Percentiles rank a stretch among this genome's conserved stretches.
Conservation (phyloP, 2,329 filamentous ascomycete genomes). For the Penicillium sp. region DNA sequence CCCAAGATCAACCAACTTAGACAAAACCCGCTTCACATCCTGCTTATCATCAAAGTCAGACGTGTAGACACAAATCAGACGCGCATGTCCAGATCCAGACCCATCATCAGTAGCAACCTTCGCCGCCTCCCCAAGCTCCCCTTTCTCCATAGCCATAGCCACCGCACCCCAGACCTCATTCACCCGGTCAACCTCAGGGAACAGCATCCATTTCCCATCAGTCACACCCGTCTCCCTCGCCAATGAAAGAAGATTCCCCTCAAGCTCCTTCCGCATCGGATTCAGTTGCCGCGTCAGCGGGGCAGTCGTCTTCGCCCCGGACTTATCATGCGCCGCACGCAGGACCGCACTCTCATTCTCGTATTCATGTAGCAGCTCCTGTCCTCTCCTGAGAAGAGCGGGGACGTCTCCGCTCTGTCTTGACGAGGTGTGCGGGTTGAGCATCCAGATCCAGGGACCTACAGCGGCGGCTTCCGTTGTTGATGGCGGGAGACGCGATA, state of each 20-base stretch:
- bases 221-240: constrained; percentile 60
- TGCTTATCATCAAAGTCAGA: constrained; percentile 66
- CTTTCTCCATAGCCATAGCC: constrained; percentile 64
- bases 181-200: constrained; percentile 21
- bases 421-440: constrained; percentile 55
- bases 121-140: constrained; percentile 68
- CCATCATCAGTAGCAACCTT: constrained; percentile 65
- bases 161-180: constrained; percentile 57
- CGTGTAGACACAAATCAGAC: constrained; percentile 77
- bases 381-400: constrained; percentile 55
- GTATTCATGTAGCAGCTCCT: constrained; percentile 54
- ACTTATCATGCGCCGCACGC: constrained; percentile 49
- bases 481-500: constrained; percentile 66
- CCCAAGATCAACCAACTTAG: constrained; percentile 60
- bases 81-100: constrained; percentile 36
- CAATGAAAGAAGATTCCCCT: constrained; percentile 58
- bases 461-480: constrained; percentile 52
- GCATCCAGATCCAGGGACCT: constrained; percentile 70
- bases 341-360: constrained; percentile 50
- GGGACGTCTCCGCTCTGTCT: constrained; percentile 44
- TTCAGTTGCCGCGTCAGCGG: constrained; percentile 40
- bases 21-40: constrained; percentile 68
- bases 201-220: constrained; percentile 59
- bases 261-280: constrained; percentile 45
- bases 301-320: constrained; percentile 36